Evolutionary conservation across 2,329 filamentous ascomycete species (phyloP).

Genomic region (Pseudogymnoascus sp.): DNA sequence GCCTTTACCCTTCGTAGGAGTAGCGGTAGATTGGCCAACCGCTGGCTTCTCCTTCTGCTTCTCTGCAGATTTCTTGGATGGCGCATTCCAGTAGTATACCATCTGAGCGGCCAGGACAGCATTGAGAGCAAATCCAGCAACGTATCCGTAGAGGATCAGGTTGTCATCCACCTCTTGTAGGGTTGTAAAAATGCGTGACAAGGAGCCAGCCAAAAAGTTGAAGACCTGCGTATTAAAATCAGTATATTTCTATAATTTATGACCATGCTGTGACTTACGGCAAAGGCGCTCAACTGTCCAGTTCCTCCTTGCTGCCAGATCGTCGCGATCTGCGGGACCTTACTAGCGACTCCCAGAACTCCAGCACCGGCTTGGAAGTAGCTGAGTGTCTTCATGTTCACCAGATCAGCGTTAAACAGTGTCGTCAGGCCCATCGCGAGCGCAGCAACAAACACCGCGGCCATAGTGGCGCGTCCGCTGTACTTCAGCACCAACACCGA

Average conservation of each 20-base stretch:
- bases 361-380: constrained; percentile 81
- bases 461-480: constrained; percentile 56
- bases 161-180: constrained; percentile 96
- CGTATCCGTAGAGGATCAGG: constrained; percentile 88
- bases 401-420: constrained; percentile 60
- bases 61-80: constrained; percentile 39
- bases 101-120: constrained; percentile 80
- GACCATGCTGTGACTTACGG: constrained; percentile 51
- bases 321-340: constrained; percentile 84
- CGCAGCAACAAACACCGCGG: constrained; percentile 69
- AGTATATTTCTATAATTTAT: neutral
- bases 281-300: constrained; percentile 92
- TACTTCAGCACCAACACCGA: constrained; percentile 80
- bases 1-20: neutral
- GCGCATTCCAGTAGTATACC: constrained; percentile 90
- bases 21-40: neutral
- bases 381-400: constrained; percentile 40
- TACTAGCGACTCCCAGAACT: constrained; percentile 75
- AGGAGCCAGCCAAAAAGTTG: constrained; percentile 90
- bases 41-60: constrained; percentile 30
- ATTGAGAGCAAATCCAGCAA: constrained; percentile 88
- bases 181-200: constrained; percentile 95
- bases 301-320: constrained; percentile 82
- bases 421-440: constrained; percentile 62
- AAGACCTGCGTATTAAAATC: constrained; percentile 59